Base-by-base conservation (phyloP, 352 stramenopile species). In the Globisporangium yorkense region DNA sequence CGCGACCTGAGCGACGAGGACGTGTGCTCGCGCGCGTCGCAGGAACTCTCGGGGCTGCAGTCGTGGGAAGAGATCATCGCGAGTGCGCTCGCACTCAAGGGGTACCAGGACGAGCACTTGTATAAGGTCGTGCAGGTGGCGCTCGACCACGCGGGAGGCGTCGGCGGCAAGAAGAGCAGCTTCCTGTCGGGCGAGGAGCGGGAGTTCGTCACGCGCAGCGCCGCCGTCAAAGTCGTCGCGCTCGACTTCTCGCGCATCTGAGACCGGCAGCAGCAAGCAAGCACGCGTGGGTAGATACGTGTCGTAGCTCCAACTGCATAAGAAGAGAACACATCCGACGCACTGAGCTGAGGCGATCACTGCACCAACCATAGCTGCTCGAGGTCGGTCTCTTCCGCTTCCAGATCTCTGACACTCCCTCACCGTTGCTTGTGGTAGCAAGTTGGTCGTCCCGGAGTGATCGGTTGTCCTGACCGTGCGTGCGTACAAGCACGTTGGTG, bases 51-150 rank as follows among this genome's bases (percentile, higher is more conserved):
- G 27, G 46, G 50, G 15, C 51, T 88, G 20, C 54, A 65, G 0
- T 62, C 65, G n/a, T 88, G 78, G 78, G 27, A 66, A 1, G 51
- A 75, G 35, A 67, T 87, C 20, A 57, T 80, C 39, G 61, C 57
- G 1, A 51, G 62, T 12, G 65, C 65, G 2, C 63, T 86, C 20
- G 66, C 58, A 1, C 41, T 84, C 0, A 51, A 69, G 4, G 70
- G 52, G 3, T 71, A 75, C 53, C 70, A 71, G 0, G 78, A 88
- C 33, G 74, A 83, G 52, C 78, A 88, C 52, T 70, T 85, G 10
- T 87, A 84, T 67, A 88, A 88, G 58, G 53, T 88, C 37, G 75
- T 88, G 45, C 75, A 87, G 20, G 74, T 87, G 27, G 75, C 72
- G 3, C 57, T 66, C 24, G 68, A 62, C 1, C 67, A 84, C 57